Percentiles rank a stretch among this genome's conserved stretches.
Conservation (phyloP, 441 rosid species). For the Rhodomyrtus psidioides region DNA sequence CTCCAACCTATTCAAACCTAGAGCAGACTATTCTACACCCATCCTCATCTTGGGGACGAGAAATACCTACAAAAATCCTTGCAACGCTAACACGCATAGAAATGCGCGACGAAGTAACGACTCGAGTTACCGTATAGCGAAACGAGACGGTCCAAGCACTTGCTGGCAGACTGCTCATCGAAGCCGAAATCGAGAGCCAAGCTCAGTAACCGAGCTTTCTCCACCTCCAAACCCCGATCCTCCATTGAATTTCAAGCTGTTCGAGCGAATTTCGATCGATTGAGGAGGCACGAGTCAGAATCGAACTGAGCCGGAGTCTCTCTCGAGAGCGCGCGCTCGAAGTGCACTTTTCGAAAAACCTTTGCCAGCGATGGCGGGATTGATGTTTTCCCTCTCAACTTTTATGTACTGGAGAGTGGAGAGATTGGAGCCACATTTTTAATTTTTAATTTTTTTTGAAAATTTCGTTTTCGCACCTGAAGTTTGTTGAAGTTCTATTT, state of each 20-base stretch:
- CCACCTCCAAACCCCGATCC: conserved; percentile 38
- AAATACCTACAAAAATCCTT: background rate
- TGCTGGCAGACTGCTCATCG: conserved; percentile 54
- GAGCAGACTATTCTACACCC: background rate
- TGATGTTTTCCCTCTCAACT: background rate
- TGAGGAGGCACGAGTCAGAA: background rate
- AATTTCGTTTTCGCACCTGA: no score
- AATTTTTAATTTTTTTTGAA: no score
- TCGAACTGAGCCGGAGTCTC: background rate
- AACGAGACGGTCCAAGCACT: conserved; percentile 67
- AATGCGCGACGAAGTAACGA: background rate
- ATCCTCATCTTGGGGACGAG: background rate
- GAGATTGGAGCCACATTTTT: background rate
- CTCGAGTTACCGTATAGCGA: conserved; percentile 58
- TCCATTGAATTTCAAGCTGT: conserved; percentile 5
- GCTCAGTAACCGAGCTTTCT: conserved; percentile 71
- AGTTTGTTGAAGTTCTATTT: no score
- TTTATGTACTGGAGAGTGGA: background rate
- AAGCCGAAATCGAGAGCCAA: conserved; percentile 72
- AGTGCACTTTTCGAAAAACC: background rate
- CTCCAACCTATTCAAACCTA: no score
- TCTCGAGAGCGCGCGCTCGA: background rate
- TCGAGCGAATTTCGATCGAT: background rate
- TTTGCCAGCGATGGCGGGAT: background rate
- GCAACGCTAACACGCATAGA: background rate